Conservation (phyloP, 257 asterid genomes). For the Fraxinus anomala region DNA sequence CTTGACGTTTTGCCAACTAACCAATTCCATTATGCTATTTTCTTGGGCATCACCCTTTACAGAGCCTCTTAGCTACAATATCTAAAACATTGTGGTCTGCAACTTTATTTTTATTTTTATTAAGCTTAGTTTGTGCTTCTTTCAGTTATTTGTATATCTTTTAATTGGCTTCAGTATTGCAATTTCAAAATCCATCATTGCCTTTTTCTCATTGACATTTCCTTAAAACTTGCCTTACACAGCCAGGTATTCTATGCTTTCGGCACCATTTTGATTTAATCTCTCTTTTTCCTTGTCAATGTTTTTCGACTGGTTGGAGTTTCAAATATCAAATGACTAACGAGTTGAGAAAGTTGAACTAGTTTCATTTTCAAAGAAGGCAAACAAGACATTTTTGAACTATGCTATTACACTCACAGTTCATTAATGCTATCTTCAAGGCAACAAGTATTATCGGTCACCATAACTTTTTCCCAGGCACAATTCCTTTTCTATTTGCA, state of each 20-base stretch:
- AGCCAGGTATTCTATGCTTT: background rate
- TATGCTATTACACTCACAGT: background rate
- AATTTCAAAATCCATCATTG: background rate
- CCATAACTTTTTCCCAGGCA: background rate
- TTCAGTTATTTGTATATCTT: background rate
- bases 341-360: background rate
- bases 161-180: background rate
- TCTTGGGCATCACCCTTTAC: background rate
- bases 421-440: conserved; percentile 7
- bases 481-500: background rate
- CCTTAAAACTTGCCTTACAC: background rate
- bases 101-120: background rate
- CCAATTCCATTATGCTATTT: background rate
- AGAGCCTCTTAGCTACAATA: background rate
- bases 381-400: conserved; percentile 5
- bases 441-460: background rate
- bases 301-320: background rate
- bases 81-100: background rate
- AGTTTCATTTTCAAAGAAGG: background rate
- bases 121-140: background rate
- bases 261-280: background rate
- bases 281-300: background rate
- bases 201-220: background rate
- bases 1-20: background rate
- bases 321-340: background rate